Base-by-base conservation (phyloP, 192 early-diverging fungal genomes). In the Coemansia sp. region DNA sequence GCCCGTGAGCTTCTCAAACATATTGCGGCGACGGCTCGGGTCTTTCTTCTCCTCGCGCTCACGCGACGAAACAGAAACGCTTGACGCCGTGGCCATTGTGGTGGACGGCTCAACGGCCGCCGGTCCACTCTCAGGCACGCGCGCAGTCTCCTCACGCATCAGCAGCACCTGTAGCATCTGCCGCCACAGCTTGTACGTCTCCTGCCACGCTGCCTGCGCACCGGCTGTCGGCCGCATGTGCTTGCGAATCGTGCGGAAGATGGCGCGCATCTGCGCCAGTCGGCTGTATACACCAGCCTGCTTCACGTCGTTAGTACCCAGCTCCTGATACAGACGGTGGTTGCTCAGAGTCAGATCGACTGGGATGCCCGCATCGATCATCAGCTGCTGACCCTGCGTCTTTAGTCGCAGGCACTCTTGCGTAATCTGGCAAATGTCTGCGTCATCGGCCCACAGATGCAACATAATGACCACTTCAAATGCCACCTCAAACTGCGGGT, bases 281-380 rank as follows among this genome's bases (percentile, higher is more conserved):
- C 74, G 69, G 37, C 79, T 76, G 34, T 73, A 81, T 51, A 76
- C 56, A 6, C 74, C 74, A 1, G 74, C 79, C 48, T 76, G 73
- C 68, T 95, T 93, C 2, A 95, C 91, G 54, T 93, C 93, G 24
- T 92, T 76, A 21, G 89, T 83, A 23, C 95, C 76, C 7, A 98
- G 84, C 81, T 93, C 88, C 7, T 89, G 93, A 64, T 93, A 90
- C 36, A 94, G 82, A 2, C 94, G 91, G 91, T 93, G 93, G 64
- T 92, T 90, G 47, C 91, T 82, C 40, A 87, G 71, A 51, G 87
- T 83, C n/a, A 87, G 72, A 47, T 88, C 86, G 11, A 85, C 68
- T 8, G 70, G 64, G 51, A 84, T 85, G 14, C 84, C 87, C 18
- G 90, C 90, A 18, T 89, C 87, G 34, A 92, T 49, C 65, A 80